Conservation (phyloP, 179 eudicot species). For the Pouteria campechiana region DNA sequence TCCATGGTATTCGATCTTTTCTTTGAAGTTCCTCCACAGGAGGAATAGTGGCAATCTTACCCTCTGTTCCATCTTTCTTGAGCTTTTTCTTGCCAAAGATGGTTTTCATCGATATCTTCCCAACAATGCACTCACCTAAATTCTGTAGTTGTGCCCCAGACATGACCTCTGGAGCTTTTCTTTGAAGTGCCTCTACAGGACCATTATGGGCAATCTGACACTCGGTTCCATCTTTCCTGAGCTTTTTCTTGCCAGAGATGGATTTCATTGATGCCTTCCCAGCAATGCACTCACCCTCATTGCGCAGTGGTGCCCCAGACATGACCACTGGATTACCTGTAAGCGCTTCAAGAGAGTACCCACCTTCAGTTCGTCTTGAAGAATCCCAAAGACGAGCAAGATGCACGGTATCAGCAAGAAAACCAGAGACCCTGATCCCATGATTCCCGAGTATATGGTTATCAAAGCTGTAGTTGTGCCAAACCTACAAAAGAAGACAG, state of each 20-base stretch:
- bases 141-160: too few relatives aligned
- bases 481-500: constrained; percentile 51
- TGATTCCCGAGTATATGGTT: constrained; percentile 80
- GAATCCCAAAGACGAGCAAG: constrained; percentile 99
- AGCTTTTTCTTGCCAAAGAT: constrained; percentile 75
- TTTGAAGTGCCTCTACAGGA: constrained; percentile 31
- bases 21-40: constrained; percentile 79
- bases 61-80: constrained; percentile 81
- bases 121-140: too few relatives aligned
- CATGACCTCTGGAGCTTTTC: too few relatives aligned
- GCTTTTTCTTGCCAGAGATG: constrained; percentile 74
- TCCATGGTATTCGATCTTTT: constrained; percentile 62
- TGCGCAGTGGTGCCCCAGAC: constrained; percentile 20
- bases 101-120: constrained; percentile 87
- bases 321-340: constrained; percentile 57
- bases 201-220: constrained; percentile 63
- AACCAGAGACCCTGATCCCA: constrained; percentile 68
- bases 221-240: constrained; percentile 73
- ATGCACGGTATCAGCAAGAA: constrained; percentile 99
- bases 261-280: constrained; percentile 92
- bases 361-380: constrained; percentile 71
- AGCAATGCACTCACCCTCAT: too few relatives aligned
- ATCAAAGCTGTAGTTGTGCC: constrained; percentile 99
- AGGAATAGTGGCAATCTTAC: constrained; percentile 59
- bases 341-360: constrained; percentile 93